These are phyloP conservation scores for Chenopodium formosanum DNA, from an alignment of 148 eudicot genomes.

Conservation along the genomic window DNA sequence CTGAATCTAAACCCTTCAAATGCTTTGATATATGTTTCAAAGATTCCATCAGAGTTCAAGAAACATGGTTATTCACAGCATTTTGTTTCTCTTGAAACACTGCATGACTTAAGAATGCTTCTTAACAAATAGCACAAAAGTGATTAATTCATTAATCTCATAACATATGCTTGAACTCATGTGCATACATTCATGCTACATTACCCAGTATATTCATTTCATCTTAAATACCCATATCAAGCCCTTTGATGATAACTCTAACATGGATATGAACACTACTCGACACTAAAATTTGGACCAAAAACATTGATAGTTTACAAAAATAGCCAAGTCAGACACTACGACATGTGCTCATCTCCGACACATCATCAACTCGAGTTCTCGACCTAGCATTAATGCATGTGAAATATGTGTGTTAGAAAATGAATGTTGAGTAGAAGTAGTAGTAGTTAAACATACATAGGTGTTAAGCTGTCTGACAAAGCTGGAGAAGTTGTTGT, in stretches of 20 bases:
- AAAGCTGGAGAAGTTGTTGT: slow-evolving; percentile 67
- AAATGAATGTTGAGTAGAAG: background rate
- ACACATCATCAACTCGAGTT: background rate
- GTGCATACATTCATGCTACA: background rate
- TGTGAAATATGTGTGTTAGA: background rate
- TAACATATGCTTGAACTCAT: background rate
- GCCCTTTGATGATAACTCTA: background rate
- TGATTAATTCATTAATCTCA: background rate
- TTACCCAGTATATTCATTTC: background rate
- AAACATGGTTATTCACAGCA: background rate
- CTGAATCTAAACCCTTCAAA: background rate
- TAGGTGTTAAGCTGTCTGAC: slow-evolving; percentile 67
- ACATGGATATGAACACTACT: background rate
- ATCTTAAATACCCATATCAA: background rate
- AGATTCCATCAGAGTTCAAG: background rate
- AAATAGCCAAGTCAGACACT: no score
- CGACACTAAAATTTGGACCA: background rate
- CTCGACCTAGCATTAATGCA: slow-evolving; percentile 2
- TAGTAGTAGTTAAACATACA: slow-evolving; percentile 27
- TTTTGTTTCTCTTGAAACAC: background rate
- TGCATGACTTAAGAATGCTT: slow-evolving; percentile 4
- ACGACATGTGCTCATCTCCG: no score
- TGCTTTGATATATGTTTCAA: background rate
- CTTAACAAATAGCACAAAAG: background rate
- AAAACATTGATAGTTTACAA: background rate